phyloP scores from a whole-genome alignment of 805 yeast genomes.

The Ogataea salicorniae region DNA sequence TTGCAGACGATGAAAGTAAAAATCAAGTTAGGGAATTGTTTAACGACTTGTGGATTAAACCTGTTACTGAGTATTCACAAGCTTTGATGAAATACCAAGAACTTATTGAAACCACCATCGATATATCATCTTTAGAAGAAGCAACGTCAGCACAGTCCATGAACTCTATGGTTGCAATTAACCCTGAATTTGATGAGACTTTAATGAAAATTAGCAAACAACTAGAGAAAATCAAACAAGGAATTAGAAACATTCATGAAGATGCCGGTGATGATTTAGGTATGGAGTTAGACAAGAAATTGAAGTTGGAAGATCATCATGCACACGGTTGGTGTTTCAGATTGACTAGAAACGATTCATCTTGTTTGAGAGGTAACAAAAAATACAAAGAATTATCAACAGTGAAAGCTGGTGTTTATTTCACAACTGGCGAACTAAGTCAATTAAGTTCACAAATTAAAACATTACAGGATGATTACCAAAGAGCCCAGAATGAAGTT shows the following conservation, averaged over 20 bases:
- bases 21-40: slow-evolving; percentile 34
- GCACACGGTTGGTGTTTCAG: slow-evolving; percentile 94
- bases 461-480: slow-evolving; percentile 61
- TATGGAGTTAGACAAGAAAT: slow-evolving; percentile 80
- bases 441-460: slow-evolving; percentile 54
- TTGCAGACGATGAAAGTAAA: slow-evolving; percentile 13
- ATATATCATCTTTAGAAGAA: slow-evolving; percentile 72
- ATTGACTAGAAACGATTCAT: slow-evolving; percentile 84
- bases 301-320: slow-evolving; percentile 83
- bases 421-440: slow-evolving; percentile 67
- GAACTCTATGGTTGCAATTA: slow-evolving; percentile 55
- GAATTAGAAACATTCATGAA: slow-evolving; percentile 56
- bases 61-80: slow-evolving; percentile 43
- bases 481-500: slow-evolving; percentile 67
- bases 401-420: slow-evolving; percentile 91
- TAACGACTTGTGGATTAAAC: slow-evolving; percentile 49
- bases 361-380: slow-evolving; percentile 59
- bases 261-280: slow-evolving; percentile 68
- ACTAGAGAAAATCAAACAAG: slow-evolving; percentile 47
- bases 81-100: slow-evolving; percentile 69
- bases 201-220: slow-evolving; percentile 55
- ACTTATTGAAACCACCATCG: slow-evolving; percentile 88
- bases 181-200: slow-evolving; percentile 84
- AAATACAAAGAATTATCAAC: slow-evolving; percentile 79
- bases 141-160: slow-evolving; percentile 49